Evolutionary conservation across 2,329 filamentous ascomycete genomes (phyloP), one percentile per base, ranked within the genome.

Genomic region (Curvularia eragrostidis): DNA sequence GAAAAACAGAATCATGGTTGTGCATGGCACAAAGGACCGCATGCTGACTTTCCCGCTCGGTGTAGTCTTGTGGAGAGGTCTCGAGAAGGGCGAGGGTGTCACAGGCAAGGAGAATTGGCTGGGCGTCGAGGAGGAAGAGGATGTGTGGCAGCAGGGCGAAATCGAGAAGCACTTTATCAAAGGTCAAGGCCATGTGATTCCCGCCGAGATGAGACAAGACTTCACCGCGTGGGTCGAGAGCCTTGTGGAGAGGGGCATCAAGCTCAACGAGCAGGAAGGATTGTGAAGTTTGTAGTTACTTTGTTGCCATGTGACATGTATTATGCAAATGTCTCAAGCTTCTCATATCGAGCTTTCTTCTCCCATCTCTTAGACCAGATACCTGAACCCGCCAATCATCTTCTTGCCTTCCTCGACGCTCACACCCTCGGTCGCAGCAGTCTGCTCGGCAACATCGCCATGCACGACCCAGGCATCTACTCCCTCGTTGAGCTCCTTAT

Each of bases 1-100:
- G 0, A 82, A 90, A 52, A 85, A 89, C 63, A 80, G 91, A 30
- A 93, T 97, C 63, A 76, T 91, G 66, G 85, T 96, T 5, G 75
- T 94, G 64, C 92, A 96, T 75, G 93, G 93, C 7, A 88, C 84
- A 0, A 77, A 77, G 9, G 93, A 97, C 76, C 81, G 82, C n/a
- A 93, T 97, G 89, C 89, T 97, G 65, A 86, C 84, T 4, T 81
- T 88, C 47, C 83, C 83, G 5, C 90, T 95, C 71, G 91, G 86
- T 0, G 79, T 86, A 69, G 85, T 89, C 74, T 76, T 97, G 63
- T 85, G 90, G 56, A 81, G 86, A 49, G 83, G 85, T 43, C 69
- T 97, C 64, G 90, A 91, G 1, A 73, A 87, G 81, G 55, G 80
- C 71, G 59, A 70, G 44, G 70, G 71, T 0, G 66, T 63, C 54